These are phyloP conservation scores for Candida rishiriensis DNA, from an alignment of 805 yeast genomes.

Conservation along the genomic window DNA sequence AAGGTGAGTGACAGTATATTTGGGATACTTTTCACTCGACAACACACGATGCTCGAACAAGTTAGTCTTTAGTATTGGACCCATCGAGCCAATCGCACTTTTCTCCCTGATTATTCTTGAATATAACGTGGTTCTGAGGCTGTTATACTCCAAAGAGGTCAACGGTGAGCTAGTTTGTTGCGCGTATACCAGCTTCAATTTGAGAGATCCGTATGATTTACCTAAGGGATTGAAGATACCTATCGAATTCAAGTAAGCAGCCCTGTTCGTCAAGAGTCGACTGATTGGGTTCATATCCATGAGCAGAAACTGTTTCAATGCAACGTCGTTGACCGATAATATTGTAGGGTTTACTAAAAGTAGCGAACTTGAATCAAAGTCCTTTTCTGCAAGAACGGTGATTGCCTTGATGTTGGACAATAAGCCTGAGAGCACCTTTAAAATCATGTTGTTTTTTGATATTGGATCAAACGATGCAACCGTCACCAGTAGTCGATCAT, in stretches of 20 bases:
- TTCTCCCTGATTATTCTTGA: conserved; percentile 50
- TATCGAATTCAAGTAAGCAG: conserved; percentile 40
- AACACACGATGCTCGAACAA: conserved; percentile 57
- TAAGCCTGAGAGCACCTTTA: conserved; percentile 37
- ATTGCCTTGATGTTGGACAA: conserved; percentile 29
- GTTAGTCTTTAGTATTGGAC: conserved; percentile 58
- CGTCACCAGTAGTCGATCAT: conserved; percentile 23
- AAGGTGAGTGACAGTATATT: conserved; percentile 26
- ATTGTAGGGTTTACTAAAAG: conserved; percentile 26
- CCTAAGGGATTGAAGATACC: conserved; percentile 43
- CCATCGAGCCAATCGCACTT: conserved; percentile 42
- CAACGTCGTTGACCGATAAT: conserved; percentile 25
- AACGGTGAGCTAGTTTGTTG: conserved; percentile 13
- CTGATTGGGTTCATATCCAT: conserved; percentile 16
- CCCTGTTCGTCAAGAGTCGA: conserved; percentile 30
- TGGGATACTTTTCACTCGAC: conserved; percentile 19
- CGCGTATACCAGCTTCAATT: conserved; percentile 40
- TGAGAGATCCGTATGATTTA: conserved; percentile 13
- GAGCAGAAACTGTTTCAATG: conserved; percentile 21
- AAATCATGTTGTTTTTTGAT: conserved; percentile 24
- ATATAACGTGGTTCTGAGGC: conserved; percentile 41
- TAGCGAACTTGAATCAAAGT: conserved; percentile 15
- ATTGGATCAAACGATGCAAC: conserved; percentile 7
- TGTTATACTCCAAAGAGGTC: conserved; percentile 28
- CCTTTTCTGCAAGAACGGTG: conserved; percentile 16